Evolutionary conservation across 352 stramenopile genomes (phyloP), one percentile per base, ranked within the genome.

Genomic region (Pythium rishiriense): DNA sequence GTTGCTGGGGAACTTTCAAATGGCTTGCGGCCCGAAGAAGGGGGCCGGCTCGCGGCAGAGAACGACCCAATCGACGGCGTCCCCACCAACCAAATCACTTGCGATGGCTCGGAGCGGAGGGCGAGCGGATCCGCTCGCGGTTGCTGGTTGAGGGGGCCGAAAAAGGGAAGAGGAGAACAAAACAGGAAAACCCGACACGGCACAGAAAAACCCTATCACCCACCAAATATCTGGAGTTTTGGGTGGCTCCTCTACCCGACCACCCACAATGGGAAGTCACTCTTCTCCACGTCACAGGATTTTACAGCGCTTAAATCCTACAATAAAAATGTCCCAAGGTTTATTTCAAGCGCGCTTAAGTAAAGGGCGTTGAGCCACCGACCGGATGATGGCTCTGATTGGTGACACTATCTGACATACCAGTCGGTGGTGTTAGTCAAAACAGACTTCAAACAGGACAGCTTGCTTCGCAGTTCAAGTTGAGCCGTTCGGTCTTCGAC

Each of bases 1-100:
- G 53, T 68, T 72, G 65, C 65, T 67, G 65, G 65, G 65, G 65
- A 72, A 72, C 65, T 72, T 68, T 68, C 65, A 67, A 72, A 72
- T 72, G 65, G 54, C 57, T 68, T 58, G 62, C 50, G 54, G 45
- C 29, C 9, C 17, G 1, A 48, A 43, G 35, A 35, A 48, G 31
- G 31, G 59, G 25, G 19, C 35, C 6, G 35, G 17, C 26, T 19
- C 22, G 45, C 37, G 52, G 64, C 25, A 64, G 57, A 66, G 64
- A 71, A 60, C 55, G 58, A 63, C 61, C 65, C 54, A 72, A 72
- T 71, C 62, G 39, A 68, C 60, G 54, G 43, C 54, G 48, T 66
- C 53, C 29, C 58, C 65, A 72, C 65, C 65, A 72, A 72, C 65
- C 65, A 72, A 72, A 72, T 72, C 65, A 64, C 55, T 56, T 53